Base-by-base conservation (phyloP, 495 filamentous ascomycete genomes). In the Chaetomium tenue region DNA sequence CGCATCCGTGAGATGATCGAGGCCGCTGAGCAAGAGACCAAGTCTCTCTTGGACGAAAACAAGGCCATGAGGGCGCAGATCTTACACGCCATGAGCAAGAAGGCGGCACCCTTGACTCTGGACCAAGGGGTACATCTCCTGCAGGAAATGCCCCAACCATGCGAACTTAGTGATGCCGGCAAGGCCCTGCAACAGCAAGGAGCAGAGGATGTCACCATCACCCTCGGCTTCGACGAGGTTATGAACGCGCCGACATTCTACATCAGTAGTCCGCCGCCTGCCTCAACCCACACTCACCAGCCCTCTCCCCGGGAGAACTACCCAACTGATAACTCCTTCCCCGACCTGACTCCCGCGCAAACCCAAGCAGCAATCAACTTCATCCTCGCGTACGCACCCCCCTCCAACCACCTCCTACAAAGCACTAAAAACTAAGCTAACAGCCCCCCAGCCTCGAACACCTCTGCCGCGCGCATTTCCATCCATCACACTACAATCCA, bases 321-420 rank as follows among this genome's bases (percentile, higher is more conserved):
- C 16, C 40, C 66, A 25, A 30, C 64, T 57, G 13, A 53, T 26
- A 54, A 60, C 44, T 37, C 47, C 16, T 46, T 64, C 37, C 39
- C 63, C 2, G 55, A 66, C 18, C 37, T 77, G 33, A 66, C 74
- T 2, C 67, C 75, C 51, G 71, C 75, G 48, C 69, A 82, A 57
- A 74, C 73, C 13, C 76, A 78, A 25, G 66, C 73, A 46, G 81
- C 76, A 5, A 81, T 84, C 62, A 82, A 83, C 60, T 84, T 82
- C 50, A 79, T 84, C 54, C 70, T 83, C 30, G 77, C 75, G 79
- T 84, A 74, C 26, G 77, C 25, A 23, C 25, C 20, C 50, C 58
- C 18, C 54, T 54, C 33, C 7, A 16, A 44, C 33, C 5, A 57
- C 40, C 52, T 53, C 50, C 12, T 15, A 26, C 23, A 6, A 30